These are phyloP conservation scores for Pyricularia sp. DNA, from an alignment of 2,329 filamentous ascomycete species.

Conservation along the genomic window DNA sequence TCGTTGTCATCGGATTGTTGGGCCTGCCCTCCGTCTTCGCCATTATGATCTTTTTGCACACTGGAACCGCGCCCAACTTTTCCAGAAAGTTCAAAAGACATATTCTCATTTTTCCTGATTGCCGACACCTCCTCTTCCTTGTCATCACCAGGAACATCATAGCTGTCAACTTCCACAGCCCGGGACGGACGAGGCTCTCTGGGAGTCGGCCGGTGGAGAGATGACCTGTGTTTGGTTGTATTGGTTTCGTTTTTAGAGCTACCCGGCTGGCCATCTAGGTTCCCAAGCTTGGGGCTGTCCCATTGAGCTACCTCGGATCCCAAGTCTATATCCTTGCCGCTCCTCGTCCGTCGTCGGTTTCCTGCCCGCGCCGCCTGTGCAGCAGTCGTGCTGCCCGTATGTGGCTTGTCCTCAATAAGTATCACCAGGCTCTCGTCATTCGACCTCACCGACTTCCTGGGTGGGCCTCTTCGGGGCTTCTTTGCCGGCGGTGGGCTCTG, in stretches of 20 bases:
- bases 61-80: not conserved
- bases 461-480: not conserved
- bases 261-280: not conserved
- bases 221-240: not conserved
- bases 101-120: not conserved
- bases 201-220: not conserved
- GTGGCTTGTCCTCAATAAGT: not conserved
- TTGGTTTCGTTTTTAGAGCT: not conserved
- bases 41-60: not conserved
- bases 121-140: not conserved
- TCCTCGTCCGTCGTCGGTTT: not conserved
- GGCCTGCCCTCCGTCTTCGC: not conserved
- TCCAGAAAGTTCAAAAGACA: not conserved
- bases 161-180: not conserved
- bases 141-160: not conserved
- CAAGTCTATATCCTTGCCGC: not conserved
- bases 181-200: not conserved
- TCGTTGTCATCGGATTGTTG: not conserved
- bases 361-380: not conserved
- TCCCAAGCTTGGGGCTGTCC: not conserved
- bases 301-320: not conserved
- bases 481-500: not conserved
- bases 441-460: not conserved
- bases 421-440: not conserved
- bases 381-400: not conserved